Base-by-base conservation (phyloP, 106 monocot species). In the Phalaenopsis equestris region DNA sequence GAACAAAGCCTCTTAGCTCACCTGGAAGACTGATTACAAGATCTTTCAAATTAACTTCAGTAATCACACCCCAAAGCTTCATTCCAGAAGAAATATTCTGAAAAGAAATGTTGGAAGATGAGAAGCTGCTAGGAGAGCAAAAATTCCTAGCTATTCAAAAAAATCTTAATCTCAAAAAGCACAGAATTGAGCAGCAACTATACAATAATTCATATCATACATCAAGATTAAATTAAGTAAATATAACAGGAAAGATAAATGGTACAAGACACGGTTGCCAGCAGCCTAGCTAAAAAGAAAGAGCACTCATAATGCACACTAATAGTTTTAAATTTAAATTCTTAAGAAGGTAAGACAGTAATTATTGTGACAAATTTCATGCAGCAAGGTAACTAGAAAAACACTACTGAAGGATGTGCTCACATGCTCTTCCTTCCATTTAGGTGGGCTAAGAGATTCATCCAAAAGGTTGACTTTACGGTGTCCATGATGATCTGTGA, bases 1-100 rank as follows among this genome's bases (percentile, higher is more conserved):
- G 94, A 85, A 93, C 95, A 83, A 86, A 91, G 46, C 99, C 99
- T 87, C 89, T 91, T 41, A 93, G 83, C 46, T 93, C 99, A 4
- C 99, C 94, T 55, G 99, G 99, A 85, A 99, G 95, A 86, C 92
- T 88, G 4, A 99, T 80, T 45, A 99, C 93, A 75, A 95, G 82
- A 47, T 99, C 99, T 82, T 99, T 93, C 14, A 76, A 41, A 79
- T 93, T 99, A 73, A 99, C 90, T 82, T 99, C 99, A 52, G 82
- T 72, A 43, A 99, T 79, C 37, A 90, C 86, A 75, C 99, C 99
- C 95, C 85, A 93, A 82, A 99, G 83, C 80, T 93, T 99, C 94
- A 99, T 95, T 73, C 84, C 82, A 64, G 91, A 84, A 41, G 87
- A 88, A 77, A 99, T 90, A 85, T 99, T 99, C 95, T 92, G 84